Evolutionary conservation across 768 basidiomycete species (phyloP).

Genomic region (Lactarius sanguifluus): DNA sequence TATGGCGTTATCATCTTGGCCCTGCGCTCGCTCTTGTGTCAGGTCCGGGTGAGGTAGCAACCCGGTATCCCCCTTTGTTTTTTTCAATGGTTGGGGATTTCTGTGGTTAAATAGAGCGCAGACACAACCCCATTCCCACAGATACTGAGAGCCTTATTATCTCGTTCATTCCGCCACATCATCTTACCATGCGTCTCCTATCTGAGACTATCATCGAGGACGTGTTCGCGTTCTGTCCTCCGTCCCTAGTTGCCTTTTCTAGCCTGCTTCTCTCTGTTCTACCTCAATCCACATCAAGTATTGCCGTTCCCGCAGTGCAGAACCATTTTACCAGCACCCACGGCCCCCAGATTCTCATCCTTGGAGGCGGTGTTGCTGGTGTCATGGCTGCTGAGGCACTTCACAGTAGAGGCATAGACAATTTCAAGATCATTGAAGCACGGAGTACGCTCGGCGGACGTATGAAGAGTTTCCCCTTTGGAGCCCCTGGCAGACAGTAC

Average conservation of each 20-base stretch:
- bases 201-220: conserved; percentile 11
- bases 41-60: neutral
- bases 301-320: conserved; percentile 7
- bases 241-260: conserved; percentile 5
- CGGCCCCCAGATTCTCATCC: conserved; percentile 49
- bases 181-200: conserved; percentile 21
- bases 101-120: conserved; percentile 18
- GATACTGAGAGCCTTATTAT: neutral
- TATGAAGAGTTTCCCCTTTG: conserved; percentile 50
- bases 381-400: conserved; percentile 63
- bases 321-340: conserved; percentile 27
- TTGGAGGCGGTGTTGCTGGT: conserved; percentile 67
- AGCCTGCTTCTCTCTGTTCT: conserved; percentile 16
- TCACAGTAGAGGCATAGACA: conserved; percentile 50
- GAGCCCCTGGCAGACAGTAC: conserved; percentile 38
- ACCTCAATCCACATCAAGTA: conserved; percentile 15
- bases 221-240: conserved; percentile 8
- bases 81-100: neutral
- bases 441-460: conserved; percentile 61
- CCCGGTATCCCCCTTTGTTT: neutral
- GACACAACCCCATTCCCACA: neutral
- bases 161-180: neutral
- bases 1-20: conserved; percentile 1
- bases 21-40: neutral
- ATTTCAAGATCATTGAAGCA: conserved; percentile 63